Evolutionary conservation across 768 basidiomycete genomes (phyloP).

Genomic region (Pleurotus salmoneostramineus): DNA sequence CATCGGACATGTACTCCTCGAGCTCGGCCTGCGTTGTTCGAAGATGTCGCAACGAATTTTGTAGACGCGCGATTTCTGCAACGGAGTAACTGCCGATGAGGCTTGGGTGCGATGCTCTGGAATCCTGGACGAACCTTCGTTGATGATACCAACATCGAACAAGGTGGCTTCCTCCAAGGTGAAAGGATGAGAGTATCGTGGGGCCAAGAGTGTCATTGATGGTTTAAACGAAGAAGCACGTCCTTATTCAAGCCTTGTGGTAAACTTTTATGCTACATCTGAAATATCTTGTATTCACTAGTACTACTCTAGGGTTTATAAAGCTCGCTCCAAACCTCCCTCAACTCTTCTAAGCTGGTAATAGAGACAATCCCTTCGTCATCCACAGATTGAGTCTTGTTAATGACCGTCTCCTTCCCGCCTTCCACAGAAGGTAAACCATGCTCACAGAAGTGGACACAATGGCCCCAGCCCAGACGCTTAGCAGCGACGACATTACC

Average conservation of each 20-base stretch:
- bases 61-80: constrained; percentile 72
- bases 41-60: constrained; percentile 66
- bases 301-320: constrained; percentile 37
- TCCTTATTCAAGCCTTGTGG: background rate
- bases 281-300: background rate
- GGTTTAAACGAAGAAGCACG: background rate
- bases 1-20: constrained; percentile 34
- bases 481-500: constrained; percentile 66
- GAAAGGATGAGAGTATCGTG: constrained; percentile 74
- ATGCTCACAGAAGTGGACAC: constrained; percentile 74
- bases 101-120: background rate
- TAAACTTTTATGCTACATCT: background rate
- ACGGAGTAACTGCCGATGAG: constrained; percentile 7
- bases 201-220: constrained; percentile 39
- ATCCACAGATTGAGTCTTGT: constrained; percentile 28
- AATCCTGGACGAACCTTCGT: constrained; percentile 50
- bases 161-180: constrained; percentile 58
- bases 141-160: constrained; percentile 64
- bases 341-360: constrained; percentile 57
- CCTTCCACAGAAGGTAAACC: constrained; percentile 63
- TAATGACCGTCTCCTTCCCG: constrained; percentile 48
- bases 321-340: constrained; percentile 71
- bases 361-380: constrained; percentile 50
- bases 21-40: constrained; percentile 58
- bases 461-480: constrained; percentile 64